phyloP scores from a whole-genome alignment of 2,329 filamentous ascomycete genomes.

The Xylariaceae sp. region DNA sequence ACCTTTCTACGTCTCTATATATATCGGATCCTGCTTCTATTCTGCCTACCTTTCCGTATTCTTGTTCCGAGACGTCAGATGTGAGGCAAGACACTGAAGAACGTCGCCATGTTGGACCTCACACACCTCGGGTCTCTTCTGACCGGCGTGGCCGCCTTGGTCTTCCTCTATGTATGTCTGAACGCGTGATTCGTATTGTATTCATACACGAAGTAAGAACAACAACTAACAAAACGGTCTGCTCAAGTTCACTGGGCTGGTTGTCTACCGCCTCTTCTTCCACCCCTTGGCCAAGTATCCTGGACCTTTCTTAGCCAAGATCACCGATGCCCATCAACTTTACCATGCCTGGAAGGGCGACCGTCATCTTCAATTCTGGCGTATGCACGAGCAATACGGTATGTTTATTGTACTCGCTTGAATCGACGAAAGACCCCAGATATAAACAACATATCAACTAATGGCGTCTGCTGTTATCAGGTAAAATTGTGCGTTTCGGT shows the following conservation, averaged over 20 bases:
- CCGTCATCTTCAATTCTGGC: constrained; percentile 67
- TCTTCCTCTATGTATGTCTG: constrained; percentile 17
- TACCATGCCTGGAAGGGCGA: constrained; percentile 73
- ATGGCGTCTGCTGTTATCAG: constrained; percentile 31
- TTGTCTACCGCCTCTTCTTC: constrained; percentile 55
- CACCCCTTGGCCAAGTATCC: constrained; percentile 62
- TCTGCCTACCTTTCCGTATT: not conserved
- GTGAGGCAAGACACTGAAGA: not conserved
- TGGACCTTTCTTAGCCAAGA: constrained; percentile 57
- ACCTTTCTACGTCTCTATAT: not conserved
- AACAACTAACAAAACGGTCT: constrained; percentile 3
- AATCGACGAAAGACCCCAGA: not conserved
- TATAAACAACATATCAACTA: not conserved
- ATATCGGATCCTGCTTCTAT: not conserved
- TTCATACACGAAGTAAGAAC: not conserved
- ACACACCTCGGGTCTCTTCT: constrained; percentile 12
- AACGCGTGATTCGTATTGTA: not conserved
- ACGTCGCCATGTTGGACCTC: constrained; percentile 4
- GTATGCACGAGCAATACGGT: constrained; percentile 67
- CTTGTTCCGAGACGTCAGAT: not conserved
- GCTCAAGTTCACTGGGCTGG: constrained; percentile 32
- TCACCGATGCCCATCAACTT: constrained; percentile 60
- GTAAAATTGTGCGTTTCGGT: constrained; percentile 67
- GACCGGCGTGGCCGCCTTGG: constrained; percentile 9
- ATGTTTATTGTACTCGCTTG: constrained; percentile 19